Base-by-base conservation (phyloP, 73 alveolate species). In the Paramecium sexaurelia region DNA sequence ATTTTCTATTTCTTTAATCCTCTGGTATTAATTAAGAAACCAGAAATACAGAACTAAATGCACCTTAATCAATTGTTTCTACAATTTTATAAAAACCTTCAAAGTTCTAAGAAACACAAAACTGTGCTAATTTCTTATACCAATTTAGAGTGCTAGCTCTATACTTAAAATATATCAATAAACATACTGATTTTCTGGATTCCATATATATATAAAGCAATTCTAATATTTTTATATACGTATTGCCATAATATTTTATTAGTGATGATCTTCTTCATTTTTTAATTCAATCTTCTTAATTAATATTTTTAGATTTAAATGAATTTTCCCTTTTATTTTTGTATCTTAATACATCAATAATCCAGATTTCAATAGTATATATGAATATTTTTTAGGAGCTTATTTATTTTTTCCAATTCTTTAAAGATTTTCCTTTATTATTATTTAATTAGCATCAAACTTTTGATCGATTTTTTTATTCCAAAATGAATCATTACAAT, bases 381-480 rank as follows among this genome's bases (percentile, higher is more conserved):
- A 61, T 6, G 83, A 7, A 11, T 61, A 61, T 61, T 61, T 15
- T 10, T 61, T 61, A 0, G 83, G 83, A 0, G 13, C 13, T 6
- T 24, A 61, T 61, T 61, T 61, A 29, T 61, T 61, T 32, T 61
- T 61, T 61, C 83, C 83, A 61, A 61, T 61, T 61, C 83, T 61
- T 1, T 26, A 3, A 4, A 61, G 83, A 6, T 32, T 61, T 3
- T 61, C 43, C 26, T 11, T 61, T 26, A 61, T 61, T 17, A 61
- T 11, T 26, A 61, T 13, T 24, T 26, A 29, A 0, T 61, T 29
- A 22, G 39, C 4, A 10, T 61, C 47, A 10, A 26, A 4, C 9
- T 24, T 26, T 27, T 26, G 5, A 11, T 29, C 39, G 0, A 26
- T 29, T 26, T 61, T 32, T 61, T 61, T 61, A 11, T 61, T 20